Evolutionary conservation across 257 asterid species (phyloP).

Genomic region (Solanum pennellii): DNA sequence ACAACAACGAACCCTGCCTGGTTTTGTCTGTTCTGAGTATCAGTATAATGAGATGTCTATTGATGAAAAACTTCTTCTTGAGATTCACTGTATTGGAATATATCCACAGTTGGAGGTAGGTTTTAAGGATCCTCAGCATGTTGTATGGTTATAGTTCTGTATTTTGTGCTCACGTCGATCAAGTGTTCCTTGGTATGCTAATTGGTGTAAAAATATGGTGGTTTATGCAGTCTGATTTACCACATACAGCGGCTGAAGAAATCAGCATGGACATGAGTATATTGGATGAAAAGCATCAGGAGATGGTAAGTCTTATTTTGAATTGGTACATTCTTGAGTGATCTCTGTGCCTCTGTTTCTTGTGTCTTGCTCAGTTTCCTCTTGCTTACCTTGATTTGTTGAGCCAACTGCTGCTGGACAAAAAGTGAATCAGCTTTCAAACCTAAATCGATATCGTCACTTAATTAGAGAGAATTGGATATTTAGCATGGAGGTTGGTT

Average conservation of each 20-base stretch:
- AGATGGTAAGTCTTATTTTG: slow-evolving; percentile 41
- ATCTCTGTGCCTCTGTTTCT: background rate
- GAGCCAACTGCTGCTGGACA: background rate
- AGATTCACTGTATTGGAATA: slow-evolving; percentile 71
- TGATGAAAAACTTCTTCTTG: slow-evolving; percentile 67
- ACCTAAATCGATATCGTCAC: background rate
- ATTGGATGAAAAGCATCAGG: slow-evolving; percentile 53
- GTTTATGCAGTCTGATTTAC: slow-evolving; percentile 32
- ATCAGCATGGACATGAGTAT: slow-evolving; percentile 34
- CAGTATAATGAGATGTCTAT: slow-evolving; percentile 56
- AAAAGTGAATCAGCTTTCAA: background rate
- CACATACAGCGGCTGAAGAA: slow-evolving; percentile 55
- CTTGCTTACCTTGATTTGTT: background rate
- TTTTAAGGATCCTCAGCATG: slow-evolving; percentile 3
- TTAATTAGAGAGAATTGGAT: background rate
- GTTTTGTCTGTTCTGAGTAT: slow-evolving; percentile 40
- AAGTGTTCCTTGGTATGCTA: background rate
- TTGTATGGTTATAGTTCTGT: slow-evolving; percentile 2
- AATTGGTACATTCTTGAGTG: background rate
- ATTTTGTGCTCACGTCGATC: slow-evolving; percentile 1
- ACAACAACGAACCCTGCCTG: slow-evolving; percentile 29
- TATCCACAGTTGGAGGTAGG: slow-evolving; percentile 72
- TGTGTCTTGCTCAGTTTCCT: background rate
- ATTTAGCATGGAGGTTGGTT: background rate
- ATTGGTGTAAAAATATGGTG: background rate